Evolutionary conservation across 345 rosid species (phyloP).

Genomic region (Citrus hindsii): DNA sequence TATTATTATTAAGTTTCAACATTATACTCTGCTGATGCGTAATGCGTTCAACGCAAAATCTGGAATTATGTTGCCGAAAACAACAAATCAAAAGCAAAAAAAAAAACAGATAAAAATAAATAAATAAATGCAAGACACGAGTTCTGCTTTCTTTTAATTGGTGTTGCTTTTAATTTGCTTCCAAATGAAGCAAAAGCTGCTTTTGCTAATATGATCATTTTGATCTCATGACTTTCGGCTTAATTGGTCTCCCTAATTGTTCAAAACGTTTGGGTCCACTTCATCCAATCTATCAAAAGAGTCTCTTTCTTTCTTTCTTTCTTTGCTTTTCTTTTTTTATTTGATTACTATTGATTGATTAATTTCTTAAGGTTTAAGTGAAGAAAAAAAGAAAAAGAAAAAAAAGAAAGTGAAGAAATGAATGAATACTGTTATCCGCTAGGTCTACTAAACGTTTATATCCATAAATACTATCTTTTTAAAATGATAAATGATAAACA

Average conservation of each 20-base stretch:
- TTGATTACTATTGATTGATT: neutral
- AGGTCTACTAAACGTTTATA: too few relatives aligned
- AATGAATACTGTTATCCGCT: too few relatives aligned
- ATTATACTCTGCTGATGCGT: neutral
- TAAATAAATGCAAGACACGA: neutral
- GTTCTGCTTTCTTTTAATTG: neutral
- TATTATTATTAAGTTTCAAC: too few relatives aligned
- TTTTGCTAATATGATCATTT: neutral
- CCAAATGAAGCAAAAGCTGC: neutral
- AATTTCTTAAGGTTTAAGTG: neutral
- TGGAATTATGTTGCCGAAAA: neutral
- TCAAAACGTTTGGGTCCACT: neutral
- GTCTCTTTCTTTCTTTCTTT: neutral
- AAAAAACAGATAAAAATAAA: neutral
- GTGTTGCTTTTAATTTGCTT: neutral
- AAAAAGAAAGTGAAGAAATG: too few relatives aligned
- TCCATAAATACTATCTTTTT: too few relatives aligned
- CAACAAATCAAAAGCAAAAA: neutral
- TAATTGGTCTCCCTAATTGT: neutral
- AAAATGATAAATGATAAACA: too few relatives aligned
- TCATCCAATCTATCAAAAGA: neutral
- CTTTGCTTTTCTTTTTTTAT: neutral
- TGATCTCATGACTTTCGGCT: neutral
- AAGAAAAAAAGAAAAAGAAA: too few relatives aligned
- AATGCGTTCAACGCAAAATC: neutral